Evolutionary conservation across 345 rosid genomes (phyloP), one percentile per base, ranked within the genome.

Genomic region (Ceriops zippeliana): DNA sequence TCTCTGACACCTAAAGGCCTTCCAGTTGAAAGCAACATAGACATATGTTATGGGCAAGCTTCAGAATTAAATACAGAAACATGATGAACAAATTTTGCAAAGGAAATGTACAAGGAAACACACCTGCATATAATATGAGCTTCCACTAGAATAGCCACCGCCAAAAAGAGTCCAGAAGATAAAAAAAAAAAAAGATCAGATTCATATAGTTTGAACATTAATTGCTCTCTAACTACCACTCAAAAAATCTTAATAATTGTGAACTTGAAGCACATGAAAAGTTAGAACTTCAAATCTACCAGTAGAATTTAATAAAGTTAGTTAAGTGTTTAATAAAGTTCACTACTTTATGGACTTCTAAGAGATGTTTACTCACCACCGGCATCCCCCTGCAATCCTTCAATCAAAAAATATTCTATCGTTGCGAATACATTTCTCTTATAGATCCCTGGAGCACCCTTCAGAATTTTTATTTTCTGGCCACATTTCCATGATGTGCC

Each of bases 61-160:
- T 1, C 67, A 35, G 17, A 64, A 68, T 49, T 28, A 42, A 19
- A 63, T 32, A 31, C 15, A 22, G 20, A 26, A 31, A 66, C 1
- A 4, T 5, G 7, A 54, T 49, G 47, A 6, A 13, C 5, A 42
- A 34, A 56, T 65, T 61, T 19, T 20, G 26, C 28, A 5, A 5
- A 51, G 2, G 13, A 57, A 24, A 74, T 24, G 5, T 1, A 56
- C 49, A 61, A 52, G 15, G 49, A 20, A 64, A 26, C 30, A 52
- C 65, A 89, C 97, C 97, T 90, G 92, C 90, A 90, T 75, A 90
- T 67, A 61, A 89, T 82, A 56, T 85, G 74, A 73, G 89, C 89
- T 61, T 84, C 95, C 68, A 90, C 97, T 88, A 30, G 28, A 61
- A 37, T 49, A 76, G 28, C 53, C 34, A 77, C 2, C 49, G 0